phyloP scores from a whole-genome alignment of 177 flowering plant genomes.

The Vitis hybrid region DNA sequence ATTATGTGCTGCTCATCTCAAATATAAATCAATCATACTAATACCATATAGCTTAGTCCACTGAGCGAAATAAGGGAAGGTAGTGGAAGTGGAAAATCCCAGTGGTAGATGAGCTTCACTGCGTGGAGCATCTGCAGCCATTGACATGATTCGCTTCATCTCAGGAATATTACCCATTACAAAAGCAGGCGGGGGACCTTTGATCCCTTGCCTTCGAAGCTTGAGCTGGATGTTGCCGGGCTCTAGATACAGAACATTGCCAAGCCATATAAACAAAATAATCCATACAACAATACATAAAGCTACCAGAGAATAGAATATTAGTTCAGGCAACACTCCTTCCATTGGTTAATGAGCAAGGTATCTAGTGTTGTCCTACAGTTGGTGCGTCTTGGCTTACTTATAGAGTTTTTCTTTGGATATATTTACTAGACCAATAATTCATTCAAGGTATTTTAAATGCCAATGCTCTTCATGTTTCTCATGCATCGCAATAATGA shows the following conservation, averaged over 20 bases:
- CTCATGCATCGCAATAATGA: too few relatives aligned
- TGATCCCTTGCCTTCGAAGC: conserved; percentile 10
- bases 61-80: conserved; percentile 17
- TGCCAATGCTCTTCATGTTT: too few relatives aligned
- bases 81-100: background rate
- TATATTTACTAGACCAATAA: too few relatives aligned
- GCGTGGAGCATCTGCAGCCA: too few relatives aligned
- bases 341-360: too few relatives aligned
- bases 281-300: background rate
- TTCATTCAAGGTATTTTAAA: too few relatives aligned
- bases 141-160: conserved; percentile 12
- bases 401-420: too few relatives aligned
- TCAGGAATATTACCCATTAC: conserved; percentile 17
- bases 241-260: background rate
- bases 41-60: conserved; percentile 14
- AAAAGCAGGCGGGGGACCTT: conserved; percentile 16
- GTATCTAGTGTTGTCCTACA: too few relatives aligned
- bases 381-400: too few relatives aligned
- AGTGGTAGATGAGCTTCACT: too few relatives aligned
- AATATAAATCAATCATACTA: background rate
- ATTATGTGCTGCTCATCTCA: too few relatives aligned
- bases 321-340: too few relatives aligned
- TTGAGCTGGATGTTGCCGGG: conserved; percentile 8
- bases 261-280: background rate
- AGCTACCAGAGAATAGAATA: background rate